Percentiles rank a stretch among this genome's conserved stretches.
Evolutionary conservation across 2,329 filamentous ascomycete species (phyloP).

Genomic region (Drechslerella coelobrocha): DNA sequence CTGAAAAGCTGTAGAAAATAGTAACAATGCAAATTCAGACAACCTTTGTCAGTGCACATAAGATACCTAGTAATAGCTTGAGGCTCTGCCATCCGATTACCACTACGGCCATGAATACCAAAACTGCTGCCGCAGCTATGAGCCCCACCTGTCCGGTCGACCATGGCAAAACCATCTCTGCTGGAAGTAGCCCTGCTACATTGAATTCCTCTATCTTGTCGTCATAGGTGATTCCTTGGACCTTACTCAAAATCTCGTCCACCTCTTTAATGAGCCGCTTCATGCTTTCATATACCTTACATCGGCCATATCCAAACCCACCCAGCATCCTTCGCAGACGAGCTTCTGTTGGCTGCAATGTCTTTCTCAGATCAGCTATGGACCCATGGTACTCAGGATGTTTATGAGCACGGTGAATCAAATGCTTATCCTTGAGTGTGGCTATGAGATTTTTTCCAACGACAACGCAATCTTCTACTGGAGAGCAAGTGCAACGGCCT

Average conservation of each 20-base stretch:
- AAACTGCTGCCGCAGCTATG: not conserved
- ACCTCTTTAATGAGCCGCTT: slow-evolving; percentile 16
- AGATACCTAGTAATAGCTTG: slow-evolving; percentile 3
- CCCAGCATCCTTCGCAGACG: slow-evolving; percentile 9
- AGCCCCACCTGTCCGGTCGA: slow-evolving; percentile 10
- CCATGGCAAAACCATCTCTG: slow-evolving; percentile 15
- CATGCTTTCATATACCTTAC: slow-evolving; percentile 32
- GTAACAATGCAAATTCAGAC: not conserved
- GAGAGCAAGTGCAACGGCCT: slow-evolving; percentile 23
- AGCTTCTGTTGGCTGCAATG: slow-evolving; percentile 17
- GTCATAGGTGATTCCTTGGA: slow-evolving; percentile 18
- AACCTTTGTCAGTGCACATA: not conserved
- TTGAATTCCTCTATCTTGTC: slow-evolving; percentile 14
- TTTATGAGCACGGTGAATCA: slow-evolving; percentile 8
- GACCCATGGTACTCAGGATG: not conserved
- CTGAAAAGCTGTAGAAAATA: not conserved
- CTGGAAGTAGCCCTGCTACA: not conserved
- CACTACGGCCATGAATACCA: not conserved
- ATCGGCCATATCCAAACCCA: slow-evolving; percentile 22
- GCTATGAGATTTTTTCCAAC: slow-evolving; percentile 5
- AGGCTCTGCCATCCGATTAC: slow-evolving; percentile 15
- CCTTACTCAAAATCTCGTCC: slow-evolving; percentile 6
- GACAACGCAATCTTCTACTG: slow-evolving; percentile 24
- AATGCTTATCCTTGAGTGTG: slow-evolving; percentile 1
- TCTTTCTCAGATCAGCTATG: slow-evolving; percentile 10